These are phyloP conservation scores for Mollisia scopiformis DNA, from an alignment of 2,329 filamentous ascomycete genomes.

Conservation along the genomic window DNA sequence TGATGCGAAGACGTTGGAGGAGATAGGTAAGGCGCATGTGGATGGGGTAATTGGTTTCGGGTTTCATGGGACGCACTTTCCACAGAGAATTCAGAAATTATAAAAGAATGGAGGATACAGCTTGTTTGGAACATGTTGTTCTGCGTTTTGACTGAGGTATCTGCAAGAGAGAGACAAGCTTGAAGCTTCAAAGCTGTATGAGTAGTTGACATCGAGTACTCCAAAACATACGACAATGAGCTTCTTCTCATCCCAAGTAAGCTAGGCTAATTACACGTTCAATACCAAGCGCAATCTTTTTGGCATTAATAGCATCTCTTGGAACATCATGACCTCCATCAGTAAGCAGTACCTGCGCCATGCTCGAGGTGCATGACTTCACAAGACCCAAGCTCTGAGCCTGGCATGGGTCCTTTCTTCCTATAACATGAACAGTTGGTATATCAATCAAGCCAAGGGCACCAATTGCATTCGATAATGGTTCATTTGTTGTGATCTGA, in stretches of 20 bases:
- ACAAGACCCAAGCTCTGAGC: conserved; percentile 3
- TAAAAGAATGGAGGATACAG: background rate
- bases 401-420: conserved; percentile 2
- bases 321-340: conserved; percentile 5
- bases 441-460: conserved; percentile 1
- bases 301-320: background rate
- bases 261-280: background rate
- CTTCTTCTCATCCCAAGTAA: background rate
- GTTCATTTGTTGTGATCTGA: background rate
- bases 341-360: background rate
- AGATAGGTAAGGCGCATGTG: conserved; percentile 66
- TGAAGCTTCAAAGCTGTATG: too few relatives aligned
- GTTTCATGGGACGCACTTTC: conserved; percentile 58
- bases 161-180: too few relatives aligned
- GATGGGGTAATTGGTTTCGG: conserved; percentile 63
- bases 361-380: background rate
- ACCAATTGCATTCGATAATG: background rate
- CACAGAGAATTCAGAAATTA: background rate
- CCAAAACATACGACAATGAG: too few relatives aligned
- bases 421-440: conserved; percentile 3
- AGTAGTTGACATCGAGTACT: too few relatives aligned
- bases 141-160: too few relatives aligned
- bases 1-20: conserved; percentile 63
- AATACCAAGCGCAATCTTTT: background rate
- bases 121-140: too few relatives aligned